Base-by-base conservation (phyloP, 2,329 filamentous ascomycete species). In the Xylaria sp. region DNA sequence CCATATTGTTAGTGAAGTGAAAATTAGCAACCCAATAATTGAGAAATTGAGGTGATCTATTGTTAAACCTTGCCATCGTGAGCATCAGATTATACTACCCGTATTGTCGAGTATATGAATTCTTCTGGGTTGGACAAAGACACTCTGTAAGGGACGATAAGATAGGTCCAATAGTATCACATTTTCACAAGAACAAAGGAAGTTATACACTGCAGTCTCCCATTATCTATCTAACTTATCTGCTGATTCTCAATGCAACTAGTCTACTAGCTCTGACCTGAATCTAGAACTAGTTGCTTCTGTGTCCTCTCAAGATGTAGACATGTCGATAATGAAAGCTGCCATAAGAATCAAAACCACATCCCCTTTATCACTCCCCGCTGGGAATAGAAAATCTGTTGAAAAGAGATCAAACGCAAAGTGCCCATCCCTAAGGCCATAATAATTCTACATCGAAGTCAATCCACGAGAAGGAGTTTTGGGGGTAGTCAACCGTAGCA, bases 151-250 rank as follows among this genome's bases (percentile, higher is more conserved):
- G 6, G 4, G 5, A 20, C 20, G 5, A 39, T 39, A 34, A n/a
- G n/a, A 39, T 2, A 23, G 13, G 37, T 20, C 18, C 20, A 15
- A 20, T 5, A n/a, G 20, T 48, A 10, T 69, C 63, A 69, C 63
- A 28, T 28, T 28, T 23, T 34, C 37, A 9, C 12, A n/a, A 41
- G 25, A 13, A 15, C 13, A 10, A 56, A 51, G 2, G 50, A 34
- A 52, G 15, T 68, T 68, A 64, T 64, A 57, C 55, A 70, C 10
- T 56, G 60, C 59, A 62, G 60, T 56, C 39, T 70, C 59, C 32
- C 48, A 67, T 70, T 65, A 61, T 56, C 69, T 70, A 68, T 68
- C 46, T 68, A 57, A 39, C 46, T 41, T 59, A 63, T 13, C 23
- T 50, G 58, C 32, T 37, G 5, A 25, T 37, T 25, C 51, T 54